Evolutionary conservation across 2,329 filamentous ascomycete genomes (phyloP), one percentile per base, ranked within the genome.

Genomic region (Geosmithia putterillii): DNA sequence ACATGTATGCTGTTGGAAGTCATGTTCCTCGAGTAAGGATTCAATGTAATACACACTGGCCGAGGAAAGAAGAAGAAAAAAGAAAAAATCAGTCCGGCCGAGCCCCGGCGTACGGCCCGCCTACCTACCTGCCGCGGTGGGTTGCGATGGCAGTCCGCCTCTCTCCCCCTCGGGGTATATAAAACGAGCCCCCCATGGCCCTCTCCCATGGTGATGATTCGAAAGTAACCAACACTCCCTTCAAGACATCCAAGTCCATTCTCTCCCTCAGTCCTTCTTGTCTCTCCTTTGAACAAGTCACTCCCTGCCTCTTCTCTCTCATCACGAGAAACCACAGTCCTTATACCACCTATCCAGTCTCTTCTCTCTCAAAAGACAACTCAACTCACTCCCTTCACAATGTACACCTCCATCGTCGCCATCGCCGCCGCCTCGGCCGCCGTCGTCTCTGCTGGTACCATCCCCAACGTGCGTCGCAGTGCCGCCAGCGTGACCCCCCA

Each of bases 401-500:
- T 54, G 52, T 47, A 53, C 49, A 48, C 45, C 28, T 42, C 48
- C 42, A 44, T 53, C 45, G 49, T 51, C 44, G 41, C 51, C 34
- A 25, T 52, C 47, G 40, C 53, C 41, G 51, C 47, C 28, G 50
- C 45, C 38, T 50, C 52, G 46, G 52, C 50, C 45, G 46, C 47
- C 45, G 19, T 53, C 41, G 50, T 47, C 46, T 48, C 49, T 35
- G 50, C 45, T 42, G 50, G 47, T 10, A 45, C 46, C 44, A 47
- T 51, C 45, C 51, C 50, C 15, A 34, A 42, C 39, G 32, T 41
- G 25, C 42, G 41, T 38, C 35, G 41, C 37, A 20, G 50, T 43
- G 9, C 51, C 43, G 37, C 43, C 41, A 35, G 45, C 48, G 60
- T 67, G 46, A 79, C 74, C 5, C 74, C 75, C 25, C 75, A 79